These are phyloP conservation scores for Sanghuangporus sanghuang DNA, from an alignment of 1,284 basidiomycete genomes.

Conservation along the genomic window DNA sequence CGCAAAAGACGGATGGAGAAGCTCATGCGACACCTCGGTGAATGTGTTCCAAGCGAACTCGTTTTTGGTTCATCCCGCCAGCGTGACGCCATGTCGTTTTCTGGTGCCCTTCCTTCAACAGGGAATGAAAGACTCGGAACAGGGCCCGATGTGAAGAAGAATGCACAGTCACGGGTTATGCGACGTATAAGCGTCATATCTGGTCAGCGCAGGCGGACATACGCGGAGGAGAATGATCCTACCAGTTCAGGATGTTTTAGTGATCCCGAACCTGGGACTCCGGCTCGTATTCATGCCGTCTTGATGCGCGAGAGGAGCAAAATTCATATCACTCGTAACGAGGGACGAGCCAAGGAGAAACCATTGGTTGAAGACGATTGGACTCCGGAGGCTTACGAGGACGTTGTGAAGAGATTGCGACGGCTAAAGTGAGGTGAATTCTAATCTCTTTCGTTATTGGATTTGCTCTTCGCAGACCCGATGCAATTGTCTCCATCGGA, in stretches of 20 bases:
- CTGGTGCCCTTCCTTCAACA: not conserved
- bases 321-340: not conserved
- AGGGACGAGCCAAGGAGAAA: not conserved
- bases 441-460: not conserved
- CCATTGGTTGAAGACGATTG: conserved; percentile 13
- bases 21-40: conserved; percentile 17
- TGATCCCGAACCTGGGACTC: not conserved
- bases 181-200: conserved; percentile 6
- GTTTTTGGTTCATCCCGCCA: conserved; percentile 5
- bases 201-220: not conserved
- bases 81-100: not conserved
- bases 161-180: not conserved
- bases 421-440: conserved; percentile 3
- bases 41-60: conserved; percentile 15
- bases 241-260: not conserved
- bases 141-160: not conserved
- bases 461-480: not conserved
- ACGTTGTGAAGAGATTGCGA: conserved; percentile 16
- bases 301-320: not conserved
- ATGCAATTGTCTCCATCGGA: not conserved
- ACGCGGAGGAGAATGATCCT: not conserved
- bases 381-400: conserved; percentile 16
- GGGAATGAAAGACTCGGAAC: not conserved
- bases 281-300: not conserved
- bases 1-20: conserved; percentile 17